Percentiles rank a stretch among this genome's conserved stretches.
Conservation (phyloP, 257 asterid genomes). For the Solanum chiquidenum region DNA sequence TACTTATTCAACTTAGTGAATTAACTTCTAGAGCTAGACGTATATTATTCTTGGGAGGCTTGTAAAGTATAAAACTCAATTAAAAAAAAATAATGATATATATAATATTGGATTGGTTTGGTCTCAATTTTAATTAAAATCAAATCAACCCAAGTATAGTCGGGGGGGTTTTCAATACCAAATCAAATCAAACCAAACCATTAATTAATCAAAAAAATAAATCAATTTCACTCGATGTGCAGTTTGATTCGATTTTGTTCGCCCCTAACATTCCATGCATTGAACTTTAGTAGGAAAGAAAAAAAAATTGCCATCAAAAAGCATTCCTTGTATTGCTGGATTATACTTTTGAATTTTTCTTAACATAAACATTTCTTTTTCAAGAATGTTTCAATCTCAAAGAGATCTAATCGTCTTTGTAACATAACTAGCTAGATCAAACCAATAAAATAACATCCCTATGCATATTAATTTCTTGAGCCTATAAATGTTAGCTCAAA, state of each 20-base stretch:
- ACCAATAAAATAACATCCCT: not conserved
- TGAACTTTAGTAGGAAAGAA: not conserved
- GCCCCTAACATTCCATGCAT: not conserved
- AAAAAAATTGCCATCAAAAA: not conserved
- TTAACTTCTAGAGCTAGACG: not conserved
- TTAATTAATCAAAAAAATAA: no score
- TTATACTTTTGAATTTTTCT: not conserved
- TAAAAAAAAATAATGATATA: not conserved
- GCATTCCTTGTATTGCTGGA: not conserved
- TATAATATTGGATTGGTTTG: not conserved
- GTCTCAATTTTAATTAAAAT: accelerated
- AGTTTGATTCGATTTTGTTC: not conserved
- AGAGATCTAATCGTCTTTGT: not conserved
- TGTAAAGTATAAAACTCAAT: not conserved
- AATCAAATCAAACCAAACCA: not conserved
- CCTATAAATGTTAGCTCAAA: not conserved
- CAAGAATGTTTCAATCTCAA: not conserved
- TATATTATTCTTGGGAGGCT: not conserved
- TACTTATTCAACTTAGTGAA: not conserved
- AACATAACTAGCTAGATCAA: not conserved
- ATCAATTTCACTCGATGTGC: no score
- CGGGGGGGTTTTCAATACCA: no score
- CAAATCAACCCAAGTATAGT: not conserved
- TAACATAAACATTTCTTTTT: not conserved
- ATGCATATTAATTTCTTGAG: not conserved